Evolutionary conservation across 495 filamentous ascomycete genomes (phyloP), one percentile per base, ranked within the genome.

Genomic region (Penicillium canariense): DNA sequence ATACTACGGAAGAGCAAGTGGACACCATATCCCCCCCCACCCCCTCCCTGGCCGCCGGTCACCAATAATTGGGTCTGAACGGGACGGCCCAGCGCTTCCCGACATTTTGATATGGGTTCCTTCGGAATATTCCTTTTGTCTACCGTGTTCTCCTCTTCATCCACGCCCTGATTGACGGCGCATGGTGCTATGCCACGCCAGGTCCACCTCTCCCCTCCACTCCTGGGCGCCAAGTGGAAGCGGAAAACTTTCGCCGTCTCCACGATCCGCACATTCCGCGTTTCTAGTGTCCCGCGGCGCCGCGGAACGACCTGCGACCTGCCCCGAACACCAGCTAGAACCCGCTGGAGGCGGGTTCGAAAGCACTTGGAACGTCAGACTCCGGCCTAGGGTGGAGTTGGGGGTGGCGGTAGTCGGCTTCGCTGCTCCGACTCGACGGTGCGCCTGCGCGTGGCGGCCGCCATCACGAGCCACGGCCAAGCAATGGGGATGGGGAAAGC

Each of bases 181-280:
- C 53, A 54, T 56, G 51, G 36, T 50, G 60, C 56, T 55, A 58
- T 58, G 26, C 39, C 45, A 53, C 42, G 48, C 54, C 54, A 48
- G 58, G 45, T 55, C 64, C 65, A 67, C 59, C 56, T 48, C 9
- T 25, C 17, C 30, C 30, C 27, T 48, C 46, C 28, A 32, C 46
- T n/a, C 14, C 43, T 25, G 17, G 17, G 23, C 14, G 23, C 23
- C 5, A 46, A 30, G 0, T 17, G 48, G 12, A 50, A 60, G 59
- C 57, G 54, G 57, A 58, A 56, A 60, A 56, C 52, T 53, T 49
- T 48, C 48, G 30, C 27, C 38, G 49, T 50, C 61, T 62, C 64
- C 61, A 62, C 61, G 64, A 65, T 62, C 64, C 64, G 61, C 64
- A 35, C 58, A 46, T 60, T 50, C 64, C 53, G 56, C 57, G 60